Evolutionary conservation across 2,329 filamentous ascomycete species (phyloP).

Genomic region (Ophiostoma piceae): DNA sequence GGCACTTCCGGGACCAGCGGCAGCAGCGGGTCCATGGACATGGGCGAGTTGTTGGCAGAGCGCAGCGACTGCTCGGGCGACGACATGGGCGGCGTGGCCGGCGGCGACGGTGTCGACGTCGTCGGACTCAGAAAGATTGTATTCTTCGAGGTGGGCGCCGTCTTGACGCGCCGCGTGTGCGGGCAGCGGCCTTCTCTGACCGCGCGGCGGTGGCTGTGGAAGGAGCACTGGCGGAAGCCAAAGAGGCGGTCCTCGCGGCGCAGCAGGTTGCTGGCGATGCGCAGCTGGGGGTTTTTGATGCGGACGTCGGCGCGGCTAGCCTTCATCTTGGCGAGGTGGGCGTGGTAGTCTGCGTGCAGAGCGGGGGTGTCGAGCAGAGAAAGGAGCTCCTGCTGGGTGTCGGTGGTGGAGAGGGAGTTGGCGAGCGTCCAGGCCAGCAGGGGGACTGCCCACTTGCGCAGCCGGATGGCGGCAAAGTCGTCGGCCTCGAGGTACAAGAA

Average conservation of each 20-base stretch:
- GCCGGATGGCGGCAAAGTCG: slow-evolving; percentile 44
- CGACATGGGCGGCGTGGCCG: not conserved
- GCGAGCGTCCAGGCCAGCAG: slow-evolving; percentile 55
- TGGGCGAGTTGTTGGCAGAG: not conserved
- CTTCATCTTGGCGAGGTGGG: slow-evolving; percentile 50
- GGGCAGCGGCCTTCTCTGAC: slow-evolving; percentile 53
- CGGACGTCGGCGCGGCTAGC: slow-evolving; percentile 47
- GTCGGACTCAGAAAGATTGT: not conserved
- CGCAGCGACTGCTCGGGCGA: not conserved
- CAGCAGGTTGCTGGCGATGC: slow-evolving; percentile 52
- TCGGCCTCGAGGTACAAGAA: slow-evolving; percentile 53
- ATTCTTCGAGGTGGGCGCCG: not conserved
- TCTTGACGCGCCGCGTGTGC: slow-evolving; percentile 31
- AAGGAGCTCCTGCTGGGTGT: slow-evolving; percentile 31
- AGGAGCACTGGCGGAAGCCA: slow-evolving; percentile 57
- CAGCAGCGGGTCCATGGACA: slow-evolving; percentile 16
- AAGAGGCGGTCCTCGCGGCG: slow-evolving; percentile 53
- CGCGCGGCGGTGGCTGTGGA: slow-evolving; percentile 52
- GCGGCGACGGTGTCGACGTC: not conserved
- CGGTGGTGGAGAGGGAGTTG: not conserved
- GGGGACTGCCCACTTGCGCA: slow-evolving; percentile 56
- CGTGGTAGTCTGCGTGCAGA: slow-evolving; percentile 47
- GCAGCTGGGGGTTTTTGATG: slow-evolving; percentile 57
- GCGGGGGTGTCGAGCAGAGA: slow-evolving; percentile 44
- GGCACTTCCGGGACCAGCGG: slow-evolving; percentile 21